A percentile compares a stretch with the other conserved stretches of the same genome.
These are phyloP conservation scores for Tilletiaria anomala DNA, from an alignment of 1,284 basidiomycete species.

Conservation along the genomic window DNA sequence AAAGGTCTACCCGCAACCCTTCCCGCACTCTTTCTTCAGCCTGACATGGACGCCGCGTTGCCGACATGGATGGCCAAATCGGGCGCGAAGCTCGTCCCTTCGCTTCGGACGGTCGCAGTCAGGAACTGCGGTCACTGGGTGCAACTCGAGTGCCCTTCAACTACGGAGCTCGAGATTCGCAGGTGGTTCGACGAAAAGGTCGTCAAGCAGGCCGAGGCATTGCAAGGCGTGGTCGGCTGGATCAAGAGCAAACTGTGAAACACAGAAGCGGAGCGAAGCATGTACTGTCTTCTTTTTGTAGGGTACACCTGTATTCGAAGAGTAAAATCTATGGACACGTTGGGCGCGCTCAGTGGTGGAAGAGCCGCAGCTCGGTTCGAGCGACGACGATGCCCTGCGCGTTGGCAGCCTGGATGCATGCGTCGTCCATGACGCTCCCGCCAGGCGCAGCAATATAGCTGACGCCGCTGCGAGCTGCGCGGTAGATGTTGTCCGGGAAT, in stretches of 20 bases:
- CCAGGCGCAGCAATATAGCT: conserved; percentile 84
- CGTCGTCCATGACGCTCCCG: conserved; percentile 87
- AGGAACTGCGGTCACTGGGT: conserved; percentile 2
- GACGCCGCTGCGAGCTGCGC: conserved; percentile 78
- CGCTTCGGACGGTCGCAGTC: neutral
- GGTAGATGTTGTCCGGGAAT: conserved; percentile 94
- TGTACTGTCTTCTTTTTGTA: too few relatives aligned
- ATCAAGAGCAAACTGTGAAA: too few relatives aligned
- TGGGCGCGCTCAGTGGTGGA: conserved; percentile 27
- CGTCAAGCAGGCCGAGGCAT: too few relatives aligned
- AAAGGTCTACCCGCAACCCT: neutral
- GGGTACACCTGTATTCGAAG: neutral
- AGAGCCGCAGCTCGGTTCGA: conserved; percentile 33
- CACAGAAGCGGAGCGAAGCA: too few relatives aligned
- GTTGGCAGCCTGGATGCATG: conserved; percentile 33
- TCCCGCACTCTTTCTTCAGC: neutral
- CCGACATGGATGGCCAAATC: neutral
- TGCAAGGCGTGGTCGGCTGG: too few relatives aligned
- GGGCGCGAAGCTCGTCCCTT: neutral
- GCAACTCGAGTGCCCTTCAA: neutral
- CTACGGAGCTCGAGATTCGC: neutral
- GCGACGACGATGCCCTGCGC: conserved; percentile 35
- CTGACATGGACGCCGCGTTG: conserved; percentile 1
- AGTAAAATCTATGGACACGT: neutral
- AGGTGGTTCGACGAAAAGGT: neutral